These are phyloP conservation scores for Metarhizium anisopliae DNA, from an alignment of 2,329 filamentous ascomycete genomes.

Conservation along the genomic window DNA sequence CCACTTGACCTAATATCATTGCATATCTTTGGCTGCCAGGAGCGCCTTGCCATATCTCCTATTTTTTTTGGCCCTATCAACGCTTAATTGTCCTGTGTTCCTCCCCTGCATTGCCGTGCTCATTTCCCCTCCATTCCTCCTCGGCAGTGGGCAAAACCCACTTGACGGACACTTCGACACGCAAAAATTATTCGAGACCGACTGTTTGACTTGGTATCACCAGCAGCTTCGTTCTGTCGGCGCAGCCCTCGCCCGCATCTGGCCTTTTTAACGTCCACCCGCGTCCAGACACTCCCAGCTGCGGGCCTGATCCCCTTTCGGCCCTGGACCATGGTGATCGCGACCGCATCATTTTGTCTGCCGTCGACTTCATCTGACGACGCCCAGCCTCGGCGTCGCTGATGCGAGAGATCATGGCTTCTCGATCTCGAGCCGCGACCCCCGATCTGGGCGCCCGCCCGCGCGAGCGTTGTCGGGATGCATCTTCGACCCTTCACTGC, in stretches of 20 bases:
- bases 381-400: conserved; percentile 6
- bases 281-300: background rate
- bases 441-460: conserved; percentile 14
- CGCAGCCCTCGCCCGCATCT: background rate
- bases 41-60: background rate
- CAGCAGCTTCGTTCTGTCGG: background rate
- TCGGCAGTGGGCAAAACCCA: background rate
- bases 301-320: background rate
- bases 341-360: background rate
- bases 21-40: background rate
- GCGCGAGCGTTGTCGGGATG: conserved; percentile 12
- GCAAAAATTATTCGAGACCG: background rate
- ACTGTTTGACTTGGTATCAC: background rate
- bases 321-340: conserved; percentile 8
- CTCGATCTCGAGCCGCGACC: conserved; percentile 3
- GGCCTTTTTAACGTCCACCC: background rate
- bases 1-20: background rate
- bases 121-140: conserved; percentile 1
- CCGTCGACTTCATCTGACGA: conserved; percentile 1
- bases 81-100: no score
- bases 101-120: background rate
- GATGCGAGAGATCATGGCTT: conserved; percentile 4
- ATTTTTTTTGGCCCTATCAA: no score
- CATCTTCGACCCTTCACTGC: conserved; percentile 45
- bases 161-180: background rate